Percentiles rank a stretch among this genome's conserved stretches.
phyloP scores from a whole-genome alignment of 768 basidiomycete species.

The Pleurotus cornucopiae region DNA sequence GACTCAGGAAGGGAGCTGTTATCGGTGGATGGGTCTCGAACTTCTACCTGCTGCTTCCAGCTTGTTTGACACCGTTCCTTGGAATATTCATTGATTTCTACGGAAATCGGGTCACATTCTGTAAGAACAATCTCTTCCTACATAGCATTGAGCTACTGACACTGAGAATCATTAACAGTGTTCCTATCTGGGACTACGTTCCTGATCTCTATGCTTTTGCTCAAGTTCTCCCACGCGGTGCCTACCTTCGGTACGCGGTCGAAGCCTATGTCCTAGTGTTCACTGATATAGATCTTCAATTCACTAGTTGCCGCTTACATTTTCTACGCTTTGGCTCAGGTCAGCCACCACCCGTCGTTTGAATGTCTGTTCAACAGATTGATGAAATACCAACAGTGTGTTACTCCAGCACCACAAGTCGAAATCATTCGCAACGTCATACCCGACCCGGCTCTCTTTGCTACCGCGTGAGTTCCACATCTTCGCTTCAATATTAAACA shows the following conservation, averaged over 20 bases:
- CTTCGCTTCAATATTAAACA: neutral
- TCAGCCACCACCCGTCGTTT: constrained; percentile 8
- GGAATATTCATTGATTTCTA: constrained; percentile 35
- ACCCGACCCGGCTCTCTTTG: constrained; percentile 36
- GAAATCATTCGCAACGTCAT: constrained; percentile 37
- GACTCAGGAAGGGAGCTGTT: constrained; percentile 36
- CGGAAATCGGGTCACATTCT: constrained; percentile 32
- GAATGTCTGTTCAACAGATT: neutral
- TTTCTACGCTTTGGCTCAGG: constrained; percentile 37
- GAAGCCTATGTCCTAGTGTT: too few species aligned
- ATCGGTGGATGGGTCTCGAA: constrained; percentile 42
- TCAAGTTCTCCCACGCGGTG: constrained; percentile 33
- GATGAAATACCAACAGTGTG: constrained; percentile 13
- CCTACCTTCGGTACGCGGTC: constrained; percentile 27
- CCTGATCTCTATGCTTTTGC: constrained; percentile 35
- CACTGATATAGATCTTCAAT: too few species aligned
- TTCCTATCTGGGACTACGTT: constrained; percentile 35
- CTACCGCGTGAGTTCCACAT: constrained; percentile 26
- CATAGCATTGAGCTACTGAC: neutral
- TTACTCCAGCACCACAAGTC: constrained; percentile 32
- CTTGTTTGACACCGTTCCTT: constrained; percentile 33
- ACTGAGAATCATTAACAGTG: constrained; percentile 17
- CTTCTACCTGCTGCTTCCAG: constrained; percentile 36
- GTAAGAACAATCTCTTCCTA: constrained; percentile 19
- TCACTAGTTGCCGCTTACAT: constrained; percentile 34